Base-by-base conservation (phyloP, 2,329 filamentous ascomycete genomes). In the Botryotinia globosa region DNA sequence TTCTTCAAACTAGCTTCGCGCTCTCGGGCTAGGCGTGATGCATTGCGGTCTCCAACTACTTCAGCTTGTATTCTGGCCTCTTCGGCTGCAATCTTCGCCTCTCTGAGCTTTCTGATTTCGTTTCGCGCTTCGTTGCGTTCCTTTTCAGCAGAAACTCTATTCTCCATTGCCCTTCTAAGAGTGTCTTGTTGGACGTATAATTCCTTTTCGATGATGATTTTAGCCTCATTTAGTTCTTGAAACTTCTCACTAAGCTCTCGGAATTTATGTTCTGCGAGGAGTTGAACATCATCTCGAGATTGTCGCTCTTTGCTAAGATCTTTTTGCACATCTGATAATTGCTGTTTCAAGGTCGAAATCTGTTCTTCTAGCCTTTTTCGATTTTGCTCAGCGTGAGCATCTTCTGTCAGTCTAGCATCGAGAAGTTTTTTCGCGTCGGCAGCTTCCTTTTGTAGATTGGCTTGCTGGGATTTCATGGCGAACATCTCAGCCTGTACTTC, bases 201-300 rank as follows among this genome's bases (percentile, higher is more conserved):
- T 82, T 98, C 95, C 82, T 98, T 98, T 82, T 99, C 95, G 75
- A 99, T 97, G 64, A 91, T 97, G 78, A 98, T 97, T 82, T 99
- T 99, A 42, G 94, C 91, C 75, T 98, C 94, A 78, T 97, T 97
- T 48, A 98, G 86, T 48, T 89, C 88, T 67, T 97, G 91, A 77
- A 90, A 97, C 76, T 98, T 94, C 39, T 94, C 90, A 80, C 94
- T 91, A 74, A 99, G 85, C 68, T 91, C 89, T 62, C 92, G 86
- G 78, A 91, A 93, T 80, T 96, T 97, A 83, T 97, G 94, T 77
- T 98, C 94, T 7, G 93, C 90, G 73, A 98, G 91, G 77, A 97
- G 89, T 75, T 95, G 91, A 39, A 98, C 94, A 80, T 99, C 96
- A 77, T 98, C 95, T 73, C 96, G 89, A 25, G 95, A 98, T 81